phyloP scores from a whole-genome alignment of 352 stramenopile genomes.

The Phytophthora ramorum region DNA sequence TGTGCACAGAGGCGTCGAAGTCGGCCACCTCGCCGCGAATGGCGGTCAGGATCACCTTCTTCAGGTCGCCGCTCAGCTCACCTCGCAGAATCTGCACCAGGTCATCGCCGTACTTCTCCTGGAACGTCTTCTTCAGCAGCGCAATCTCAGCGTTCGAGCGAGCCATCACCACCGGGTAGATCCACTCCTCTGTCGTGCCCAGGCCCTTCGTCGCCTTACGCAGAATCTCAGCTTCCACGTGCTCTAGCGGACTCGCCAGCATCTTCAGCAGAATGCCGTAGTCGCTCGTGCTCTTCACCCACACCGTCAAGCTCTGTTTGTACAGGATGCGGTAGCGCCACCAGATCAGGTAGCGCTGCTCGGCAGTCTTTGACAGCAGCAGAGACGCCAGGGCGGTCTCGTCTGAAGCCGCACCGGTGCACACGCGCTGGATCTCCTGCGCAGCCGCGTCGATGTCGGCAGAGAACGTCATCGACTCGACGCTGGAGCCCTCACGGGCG shows the following conservation, averaged over 20 bases:
- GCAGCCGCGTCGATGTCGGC: constrained; percentile 35
- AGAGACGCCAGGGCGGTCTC: constrained; percentile 17
- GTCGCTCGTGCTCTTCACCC: constrained; percentile 50
- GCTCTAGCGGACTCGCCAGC: constrained; percentile 43
- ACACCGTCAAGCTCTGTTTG: constrained; percentile 57
- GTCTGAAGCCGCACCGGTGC: not conserved
- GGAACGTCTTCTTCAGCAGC: constrained; percentile 75
- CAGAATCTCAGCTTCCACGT: constrained; percentile 61
- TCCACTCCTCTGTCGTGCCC: constrained; percentile 53
- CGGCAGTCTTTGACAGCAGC: constrained; percentile 14
- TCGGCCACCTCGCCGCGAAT: constrained; percentile 47
- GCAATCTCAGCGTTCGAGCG: constrained; percentile 62
- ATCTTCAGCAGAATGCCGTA: constrained; percentile 56
- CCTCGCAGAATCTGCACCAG: constrained; percentile 47
- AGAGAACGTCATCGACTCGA: constrained; percentile 15
- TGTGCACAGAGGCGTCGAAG: constrained; percentile 64
- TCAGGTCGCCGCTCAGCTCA: constrained; percentile 60
- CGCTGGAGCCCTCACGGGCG: constrained; percentile 18
- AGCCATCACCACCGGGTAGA: constrained; percentile 56
- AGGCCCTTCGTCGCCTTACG: constrained; percentile 19
- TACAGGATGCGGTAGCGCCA: constrained; percentile 41
- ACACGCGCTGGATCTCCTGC: constrained; percentile 47
- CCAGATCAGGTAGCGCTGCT: constrained; percentile 24
- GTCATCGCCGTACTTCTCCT: constrained; percentile 54
- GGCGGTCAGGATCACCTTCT: constrained; percentile 57